Conservation (phyloP, 164 flowering plant genomes). For the Piper longum region DNA sequence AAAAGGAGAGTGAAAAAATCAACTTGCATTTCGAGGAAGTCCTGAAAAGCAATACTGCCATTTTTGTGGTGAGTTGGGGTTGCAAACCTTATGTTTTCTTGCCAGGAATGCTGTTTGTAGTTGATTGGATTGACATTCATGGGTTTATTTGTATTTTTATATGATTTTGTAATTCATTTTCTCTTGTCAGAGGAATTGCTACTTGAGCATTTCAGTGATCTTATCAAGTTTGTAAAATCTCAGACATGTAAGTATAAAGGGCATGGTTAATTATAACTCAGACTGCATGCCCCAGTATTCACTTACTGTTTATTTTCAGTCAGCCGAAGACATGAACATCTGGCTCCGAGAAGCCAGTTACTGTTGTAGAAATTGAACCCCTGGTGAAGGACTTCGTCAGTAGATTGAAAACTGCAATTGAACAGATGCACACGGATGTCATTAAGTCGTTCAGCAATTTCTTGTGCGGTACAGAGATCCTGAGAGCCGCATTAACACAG, state of each 20-base stretch:
- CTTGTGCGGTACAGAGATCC: constrained; percentile 93
- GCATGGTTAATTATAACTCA: background rate
- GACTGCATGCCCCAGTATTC: background rate
- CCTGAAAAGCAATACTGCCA: constrained; percentile 69
- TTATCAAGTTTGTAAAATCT: constrained; percentile 88
- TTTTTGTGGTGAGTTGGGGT: constrained; percentile 43
- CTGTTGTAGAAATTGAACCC: constrained; percentile 74
- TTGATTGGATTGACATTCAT: background rate
- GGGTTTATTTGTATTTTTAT: background rate
- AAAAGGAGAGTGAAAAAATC: constrained; percentile 82
- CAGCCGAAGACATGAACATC: constrained; percentile 74
- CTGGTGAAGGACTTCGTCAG: constrained; percentile 86
- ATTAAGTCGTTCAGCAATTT: constrained; percentile 97
- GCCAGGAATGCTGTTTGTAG: background rate
- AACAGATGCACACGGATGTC: constrained; percentile 96
- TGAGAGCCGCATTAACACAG: constrained; percentile 91
- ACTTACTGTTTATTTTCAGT: constrained; percentile 5
- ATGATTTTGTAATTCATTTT: constrained; percentile 4
- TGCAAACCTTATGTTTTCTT: background rate
- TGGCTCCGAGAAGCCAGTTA: constrained; percentile 46
- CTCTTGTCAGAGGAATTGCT: constrained; percentile 79
- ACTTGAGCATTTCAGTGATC: constrained; percentile 71
- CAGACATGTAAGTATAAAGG: constrained; percentile 55
- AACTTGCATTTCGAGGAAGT: constrained; percentile 84
- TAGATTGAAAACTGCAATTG: constrained; percentile 93